Percentiles rank a stretch among this genome's conserved stretches.
Conservation (phyloP, 1,284 basidiomycete genomes). For the Apiotrichum sp. region DNA sequence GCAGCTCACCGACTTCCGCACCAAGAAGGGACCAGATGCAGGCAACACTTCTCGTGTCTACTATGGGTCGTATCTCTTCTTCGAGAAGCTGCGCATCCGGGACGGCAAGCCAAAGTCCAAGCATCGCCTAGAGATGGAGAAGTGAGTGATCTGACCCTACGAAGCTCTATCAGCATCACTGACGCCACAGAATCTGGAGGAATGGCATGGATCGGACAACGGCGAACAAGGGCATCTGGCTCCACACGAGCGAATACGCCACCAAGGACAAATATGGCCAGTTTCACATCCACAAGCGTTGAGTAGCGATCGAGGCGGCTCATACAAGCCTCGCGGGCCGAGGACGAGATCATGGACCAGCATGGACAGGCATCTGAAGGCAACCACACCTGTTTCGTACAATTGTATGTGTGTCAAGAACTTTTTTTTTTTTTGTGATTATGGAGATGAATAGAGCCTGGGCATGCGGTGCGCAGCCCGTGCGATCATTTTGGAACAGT, state of each 20-base stretch:
- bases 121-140: constrained; percentile 5
- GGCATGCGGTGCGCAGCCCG: no score
- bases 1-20: constrained; percentile 8
- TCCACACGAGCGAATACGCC: neutral
- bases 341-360: neutral
- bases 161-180: neutral
- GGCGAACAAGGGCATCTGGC: neutral
- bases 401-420: neutral
- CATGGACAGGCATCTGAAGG: neutral
- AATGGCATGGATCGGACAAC: neutral
- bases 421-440: no score
- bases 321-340: neutral
- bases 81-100: constrained; percentile 4
- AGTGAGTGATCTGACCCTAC: neutral
- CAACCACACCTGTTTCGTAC: neutral
- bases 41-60: constrained; percentile 8
- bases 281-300: neutral
- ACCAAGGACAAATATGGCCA: neutral
- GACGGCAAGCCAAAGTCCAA: constrained; percentile 2
- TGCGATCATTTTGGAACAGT: no score
- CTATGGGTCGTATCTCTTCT: constrained; percentile 7
- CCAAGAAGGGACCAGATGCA: neutral
- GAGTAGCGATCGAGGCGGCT: no score
- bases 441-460: no score
- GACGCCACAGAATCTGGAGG: neutral